A percentile compares a stretch with the other conserved stretches of the same genome.
These are phyloP conservation scores for Hypsizygus marmoreus DNA, from an alignment of 768 basidiomycete genomes.

Conservation along the genomic window DNA sequence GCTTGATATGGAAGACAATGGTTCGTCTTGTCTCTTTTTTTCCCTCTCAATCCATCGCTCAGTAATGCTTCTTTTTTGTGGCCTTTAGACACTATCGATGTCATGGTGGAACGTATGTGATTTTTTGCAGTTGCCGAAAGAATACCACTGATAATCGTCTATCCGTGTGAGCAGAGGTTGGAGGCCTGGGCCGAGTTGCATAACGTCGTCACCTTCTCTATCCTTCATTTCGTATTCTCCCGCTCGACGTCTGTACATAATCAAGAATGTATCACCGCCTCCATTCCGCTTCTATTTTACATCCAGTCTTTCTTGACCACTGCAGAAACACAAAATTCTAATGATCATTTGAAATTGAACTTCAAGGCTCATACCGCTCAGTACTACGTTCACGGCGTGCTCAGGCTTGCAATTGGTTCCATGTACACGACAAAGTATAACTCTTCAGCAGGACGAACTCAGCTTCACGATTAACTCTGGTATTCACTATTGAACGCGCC, in stretches of 20 bases:
- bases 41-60: constrained; percentile 2
- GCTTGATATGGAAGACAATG: constrained; percentile 89
- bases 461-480: too few relatives aligned
- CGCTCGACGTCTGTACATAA: constrained; percentile 4
- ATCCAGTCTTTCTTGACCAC: background rate
- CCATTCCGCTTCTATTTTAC: constrained; percentile 2
- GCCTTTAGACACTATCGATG: constrained; percentile 84
- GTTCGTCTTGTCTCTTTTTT: constrained; percentile 40
- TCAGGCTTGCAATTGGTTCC: too few relatives aligned
- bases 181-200: constrained; percentile 16
- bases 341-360: too few relatives aligned
- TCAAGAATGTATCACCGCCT: constrained; percentile 16
- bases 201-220: background rate
- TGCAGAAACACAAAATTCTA: too few relatives aligned
- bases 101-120: constrained; percentile 92
- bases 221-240: background rate
- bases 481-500: too few relatives aligned
- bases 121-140: background rate
- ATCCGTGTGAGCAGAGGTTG: constrained; percentile 10
- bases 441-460: too few relatives aligned
- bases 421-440: too few relatives aligned
- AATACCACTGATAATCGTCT: background rate
- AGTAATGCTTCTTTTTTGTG: constrained; percentile 5
- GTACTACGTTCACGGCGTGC: too few relatives aligned
- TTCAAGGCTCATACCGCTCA: too few relatives aligned